These are phyloP conservation scores for Luffa acutangula DNA, from an alignment of 306 rosid species.

Conservation along the genomic window DNA sequence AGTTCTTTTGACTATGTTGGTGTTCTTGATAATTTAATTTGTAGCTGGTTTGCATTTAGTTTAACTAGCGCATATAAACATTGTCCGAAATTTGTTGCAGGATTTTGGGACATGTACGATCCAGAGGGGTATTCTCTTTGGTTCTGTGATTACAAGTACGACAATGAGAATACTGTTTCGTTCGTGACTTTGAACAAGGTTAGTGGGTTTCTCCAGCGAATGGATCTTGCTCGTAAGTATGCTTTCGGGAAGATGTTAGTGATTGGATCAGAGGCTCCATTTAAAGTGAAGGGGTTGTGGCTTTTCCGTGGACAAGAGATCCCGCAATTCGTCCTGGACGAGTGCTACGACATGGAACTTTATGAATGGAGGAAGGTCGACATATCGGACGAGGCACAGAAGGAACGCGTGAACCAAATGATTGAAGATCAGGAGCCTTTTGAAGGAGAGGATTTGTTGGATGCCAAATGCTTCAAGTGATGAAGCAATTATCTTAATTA, in stretches of 20 bases:
- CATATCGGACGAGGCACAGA: constrained; percentile 1
- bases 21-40: neutral
- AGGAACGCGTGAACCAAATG: neutral
- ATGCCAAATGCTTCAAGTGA: constrained; percentile 8
- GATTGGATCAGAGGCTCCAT: constrained; percentile 35
- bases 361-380: constrained; percentile 76
- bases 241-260: constrained; percentile 1
- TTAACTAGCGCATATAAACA: constrained; percentile 21
- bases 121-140: constrained; percentile 6
- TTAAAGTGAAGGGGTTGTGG: constrained; percentile 80
- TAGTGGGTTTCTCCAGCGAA: neutral
- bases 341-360: constrained; percentile 93
- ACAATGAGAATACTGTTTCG: neutral
- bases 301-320: constrained; percentile 80
- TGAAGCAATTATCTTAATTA: neutral
- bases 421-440: constrained; percentile 4
- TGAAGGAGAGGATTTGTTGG: constrained; percentile 5
- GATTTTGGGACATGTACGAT: constrained; percentile 5
- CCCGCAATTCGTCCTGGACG: constrained; percentile 58
- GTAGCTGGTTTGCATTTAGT: constrained; percentile 48
- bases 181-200: constrained; percentile 1
- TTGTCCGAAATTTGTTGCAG: constrained; percentile 53
- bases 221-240: constrained; percentile 3
- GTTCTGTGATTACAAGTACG: constrained; percentile 3
- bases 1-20: neutral